These are phyloP conservation scores for Polygonum aviculare DNA, from an alignment of 148 eudicot species.

Conservation along the genomic window DNA sequence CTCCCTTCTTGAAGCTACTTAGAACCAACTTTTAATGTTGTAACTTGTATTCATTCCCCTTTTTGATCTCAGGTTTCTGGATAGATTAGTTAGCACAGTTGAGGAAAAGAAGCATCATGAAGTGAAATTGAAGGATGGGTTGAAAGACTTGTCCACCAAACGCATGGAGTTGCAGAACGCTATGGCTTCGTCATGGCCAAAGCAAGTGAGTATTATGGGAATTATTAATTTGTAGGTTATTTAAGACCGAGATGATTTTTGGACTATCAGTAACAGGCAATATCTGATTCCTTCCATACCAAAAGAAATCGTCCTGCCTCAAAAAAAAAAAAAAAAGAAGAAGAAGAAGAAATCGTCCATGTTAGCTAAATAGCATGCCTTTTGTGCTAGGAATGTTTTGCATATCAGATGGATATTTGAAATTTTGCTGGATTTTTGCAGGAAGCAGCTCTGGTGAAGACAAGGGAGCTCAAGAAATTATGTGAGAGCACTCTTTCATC, in stretches of 20 bases:
- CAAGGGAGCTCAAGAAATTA: constrained; percentile 81
- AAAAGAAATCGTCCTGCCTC: not conserved
- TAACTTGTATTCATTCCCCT: not conserved
- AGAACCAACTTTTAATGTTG: not conserved
- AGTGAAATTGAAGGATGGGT: constrained; percentile 71
- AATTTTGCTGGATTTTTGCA: constrained; percentile 22
- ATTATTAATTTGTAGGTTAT: not conserved
- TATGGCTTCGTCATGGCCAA: constrained; percentile 89
- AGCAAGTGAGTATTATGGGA: constrained; percentile 57
- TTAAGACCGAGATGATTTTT: not conserved
- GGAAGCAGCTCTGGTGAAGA: constrained; percentile 78
- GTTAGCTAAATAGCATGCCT: no score
- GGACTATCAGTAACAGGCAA: not conserved
- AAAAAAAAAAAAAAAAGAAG: no score
- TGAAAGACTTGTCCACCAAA: constrained; percentile 70
- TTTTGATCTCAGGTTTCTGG: constrained; percentile 53
- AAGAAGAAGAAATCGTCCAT: no score
- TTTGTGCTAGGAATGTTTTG: not conserved
- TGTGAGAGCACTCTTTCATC: constrained; percentile 80
- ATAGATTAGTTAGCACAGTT: constrained; percentile 64
- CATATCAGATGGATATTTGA: not conserved
- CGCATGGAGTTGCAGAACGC: constrained; percentile 94
- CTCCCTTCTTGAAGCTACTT: not conserved
- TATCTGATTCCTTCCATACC: not conserved
- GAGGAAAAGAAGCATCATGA: constrained; percentile 97